Evolutionary conservation across 2,329 filamentous ascomycete genomes (phyloP), one percentile per base, ranked within the genome.

Genomic region (Fusarium multiceps): DNA sequence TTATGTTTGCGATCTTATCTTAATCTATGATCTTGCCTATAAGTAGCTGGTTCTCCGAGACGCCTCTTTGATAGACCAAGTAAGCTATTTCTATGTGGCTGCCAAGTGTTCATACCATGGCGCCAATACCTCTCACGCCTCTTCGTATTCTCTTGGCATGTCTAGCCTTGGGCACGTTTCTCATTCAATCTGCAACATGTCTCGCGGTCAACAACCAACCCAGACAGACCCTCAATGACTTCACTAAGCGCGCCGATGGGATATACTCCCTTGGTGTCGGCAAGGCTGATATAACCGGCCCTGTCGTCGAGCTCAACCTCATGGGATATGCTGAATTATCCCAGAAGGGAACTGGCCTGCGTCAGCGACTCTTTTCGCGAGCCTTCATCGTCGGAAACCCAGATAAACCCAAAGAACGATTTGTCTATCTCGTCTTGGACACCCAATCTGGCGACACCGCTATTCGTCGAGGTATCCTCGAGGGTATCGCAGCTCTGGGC

Each of bases 301-400:
- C 60, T 25, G 60, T 63, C 3, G 60, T 63, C 4, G 60, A 63
- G 28, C 42, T 63, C 10, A 63, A 63, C 9, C 34, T 63, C 2
- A 63, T 63, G 60, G 60, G 60, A 4, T 63, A 63, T 25, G 58
- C 60, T 1, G 60, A 63, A 11, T 11, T 63, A 0, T 41, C 32
- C 0, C 60, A 63, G 16, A 16, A 25, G 16, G 60, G 60, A n/a
- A 63, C 58, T 0, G 60, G 60, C 3, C 5, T 63, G 8, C 60
- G 60, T 0, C 60, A 63, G 13, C 5, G 60, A 0, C 13, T 63
- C 0, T 63, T 63, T 42, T 63, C 60, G 2, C 27, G 60, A 1
- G 60, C 60, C 7, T 63, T 63, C 0, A 63, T 63, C 2, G 20
- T 63, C 0, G 60, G 58, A 0, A 63, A 28, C 18, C 48, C 58